Evolutionary conservation across 2,329 filamentous ascomycete species (phyloP).

Genomic region (Cryphonectria carpinicola): DNA sequence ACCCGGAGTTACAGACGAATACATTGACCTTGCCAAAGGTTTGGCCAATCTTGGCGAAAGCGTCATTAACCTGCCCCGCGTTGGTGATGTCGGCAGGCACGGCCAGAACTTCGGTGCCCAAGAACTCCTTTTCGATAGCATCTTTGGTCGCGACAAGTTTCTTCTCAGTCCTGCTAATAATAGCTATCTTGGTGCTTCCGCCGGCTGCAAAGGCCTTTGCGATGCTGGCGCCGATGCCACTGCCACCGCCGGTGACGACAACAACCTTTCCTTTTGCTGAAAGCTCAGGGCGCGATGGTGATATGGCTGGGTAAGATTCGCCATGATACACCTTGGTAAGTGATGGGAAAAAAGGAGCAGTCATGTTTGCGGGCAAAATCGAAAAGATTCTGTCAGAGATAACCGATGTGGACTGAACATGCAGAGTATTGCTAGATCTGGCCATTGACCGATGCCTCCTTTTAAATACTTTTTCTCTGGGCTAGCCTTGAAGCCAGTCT

Average conservation of each 20-base stretch:
- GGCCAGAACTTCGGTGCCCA: constrained; percentile 2
- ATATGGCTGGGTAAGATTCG: constrained; percentile 6
- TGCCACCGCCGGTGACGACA: constrained; percentile 17
- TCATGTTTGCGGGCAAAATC: constrained; percentile 4
- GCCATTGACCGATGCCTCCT: constrained; percentile 1
- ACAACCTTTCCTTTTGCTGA: constrained; percentile 11
- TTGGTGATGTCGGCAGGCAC: constrained; percentile 10
- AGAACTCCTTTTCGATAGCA: constrained; percentile 7
- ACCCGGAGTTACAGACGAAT: constrained; percentile 1
- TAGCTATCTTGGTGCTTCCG: constrained; percentile 7
- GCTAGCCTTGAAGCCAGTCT: constrained; percentile 6
- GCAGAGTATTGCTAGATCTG: constrained; percentile 4
- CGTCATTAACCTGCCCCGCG: constrained; percentile 8
- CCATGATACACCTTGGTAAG: constrained; percentile 13
- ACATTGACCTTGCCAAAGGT: constrained; percentile 8
- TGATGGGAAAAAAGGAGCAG: constrained; percentile 13
- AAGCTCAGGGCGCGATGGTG: constrained; percentile 14
- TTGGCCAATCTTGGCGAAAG: constrained; percentile 5
- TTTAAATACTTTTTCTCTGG: constrained; percentile 10
- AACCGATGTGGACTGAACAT: neutral
- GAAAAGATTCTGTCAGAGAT: neutral
- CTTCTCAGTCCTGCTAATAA: constrained; percentile 13
- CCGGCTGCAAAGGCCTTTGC: constrained; percentile 9
- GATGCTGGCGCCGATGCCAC: constrained; percentile 9
- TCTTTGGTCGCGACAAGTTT: constrained; percentile 14